These are phyloP conservation scores for Dactylellina sp. DNA, from an alignment of 2,329 filamentous ascomycete species.

Conservation along the genomic window DNA sequence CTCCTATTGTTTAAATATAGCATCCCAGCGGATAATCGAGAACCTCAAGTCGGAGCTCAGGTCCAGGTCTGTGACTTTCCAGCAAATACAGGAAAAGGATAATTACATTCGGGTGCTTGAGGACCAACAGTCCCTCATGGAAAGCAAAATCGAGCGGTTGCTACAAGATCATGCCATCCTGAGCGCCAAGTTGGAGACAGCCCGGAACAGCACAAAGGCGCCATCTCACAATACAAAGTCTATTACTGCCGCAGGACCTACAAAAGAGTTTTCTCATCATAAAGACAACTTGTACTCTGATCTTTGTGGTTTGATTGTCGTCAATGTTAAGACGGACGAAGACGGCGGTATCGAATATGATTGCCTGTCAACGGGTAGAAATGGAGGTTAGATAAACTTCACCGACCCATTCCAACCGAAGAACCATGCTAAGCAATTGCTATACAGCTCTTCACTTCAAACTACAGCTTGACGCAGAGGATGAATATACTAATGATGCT, in stretches of 20 bases:
- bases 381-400: conserved; percentile 33
- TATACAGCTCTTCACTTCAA: conserved; percentile 50
- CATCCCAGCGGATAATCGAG: conserved; percentile 42
- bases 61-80: conserved; percentile 12
- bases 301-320: conserved; percentile 51
- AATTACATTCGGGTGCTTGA: conserved; percentile 35
- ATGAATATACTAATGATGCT: conserved; percentile 31
- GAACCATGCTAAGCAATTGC: neutral
- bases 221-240: conserved; percentile 30
- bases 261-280: conserved; percentile 53
- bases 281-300: conserved; percentile 52
- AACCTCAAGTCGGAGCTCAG: conserved; percentile 42
- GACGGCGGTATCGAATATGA: conserved; percentile 55
- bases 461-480: conserved; percentile 47
- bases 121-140: conserved; percentile 39
- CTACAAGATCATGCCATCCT: conserved; percentile 51
- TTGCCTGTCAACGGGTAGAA: conserved; percentile 53
- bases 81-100: conserved; percentile 44
- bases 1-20: too few species aligned
- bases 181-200: conserved; percentile 50
- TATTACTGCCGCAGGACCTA: neutral
- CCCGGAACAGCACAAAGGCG: conserved; percentile 39
- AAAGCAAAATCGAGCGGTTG: conserved; percentile 47
- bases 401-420: neutral
- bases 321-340: conserved; percentile 50